These are phyloP conservation scores for Prunus mongolica DNA, from an alignment of 306 rosid species.

Conservation along the genomic window DNA sequence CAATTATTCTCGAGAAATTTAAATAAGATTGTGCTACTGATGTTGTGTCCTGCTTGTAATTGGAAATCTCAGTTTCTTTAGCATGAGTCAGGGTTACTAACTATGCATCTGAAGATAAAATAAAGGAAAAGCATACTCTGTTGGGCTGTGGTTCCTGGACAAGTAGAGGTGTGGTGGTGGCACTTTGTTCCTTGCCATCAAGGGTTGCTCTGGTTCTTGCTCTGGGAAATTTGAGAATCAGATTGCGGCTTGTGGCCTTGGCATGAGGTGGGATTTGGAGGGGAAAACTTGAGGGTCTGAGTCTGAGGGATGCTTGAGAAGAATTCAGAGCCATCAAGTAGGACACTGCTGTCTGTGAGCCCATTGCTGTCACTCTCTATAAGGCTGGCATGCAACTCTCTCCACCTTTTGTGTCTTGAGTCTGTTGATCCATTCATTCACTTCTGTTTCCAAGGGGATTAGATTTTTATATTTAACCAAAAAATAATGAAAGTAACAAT, in stretches of 20 bases:
- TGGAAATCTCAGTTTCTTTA: background rate
- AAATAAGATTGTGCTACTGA: no score
- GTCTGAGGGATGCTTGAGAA: constrained; percentile 20
- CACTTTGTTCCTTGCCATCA: constrained; percentile 48
- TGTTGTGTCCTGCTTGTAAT: background rate
- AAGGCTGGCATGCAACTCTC: background rate
- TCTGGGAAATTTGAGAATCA: constrained; percentile 25
- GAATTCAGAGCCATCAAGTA: constrained; percentile 27
- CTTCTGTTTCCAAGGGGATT: constrained; percentile 5
- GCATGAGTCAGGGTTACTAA: background rate
- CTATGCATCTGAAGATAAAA: background rate
- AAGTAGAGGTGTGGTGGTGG: constrained; percentile 40
- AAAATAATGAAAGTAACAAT: no score
- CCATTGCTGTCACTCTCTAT: constrained; percentile 29
- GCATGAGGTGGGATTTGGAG: constrained; percentile 19
- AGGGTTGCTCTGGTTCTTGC: constrained; percentile 47
- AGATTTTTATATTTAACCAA: background rate
- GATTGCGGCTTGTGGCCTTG: constrained; percentile 11
- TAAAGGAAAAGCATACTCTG: constrained; percentile 28
- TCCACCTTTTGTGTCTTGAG: background rate
- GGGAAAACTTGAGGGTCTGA: constrained; percentile 24
- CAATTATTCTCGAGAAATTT: no score
- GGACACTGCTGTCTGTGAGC: constrained; percentile 18
- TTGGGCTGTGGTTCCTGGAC: constrained; percentile 33
- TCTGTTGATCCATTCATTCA: background rate